Conservation (phyloP, 306 rosid genomes). For the Castanospermum australe region DNA sequence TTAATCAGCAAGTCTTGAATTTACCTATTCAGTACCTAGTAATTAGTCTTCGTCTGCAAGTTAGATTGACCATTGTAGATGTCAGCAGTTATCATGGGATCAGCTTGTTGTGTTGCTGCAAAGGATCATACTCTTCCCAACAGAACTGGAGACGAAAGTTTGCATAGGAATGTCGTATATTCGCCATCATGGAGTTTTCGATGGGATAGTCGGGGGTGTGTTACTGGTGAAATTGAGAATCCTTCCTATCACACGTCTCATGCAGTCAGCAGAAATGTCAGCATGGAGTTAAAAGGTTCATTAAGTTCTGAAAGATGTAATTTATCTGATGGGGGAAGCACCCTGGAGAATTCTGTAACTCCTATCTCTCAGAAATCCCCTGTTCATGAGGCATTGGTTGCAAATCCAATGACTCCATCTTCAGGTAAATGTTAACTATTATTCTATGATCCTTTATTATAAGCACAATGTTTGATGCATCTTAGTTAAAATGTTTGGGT, state of each 20-base stretch:
- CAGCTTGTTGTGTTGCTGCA: conserved; percentile 63
- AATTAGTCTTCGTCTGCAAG: background rate
- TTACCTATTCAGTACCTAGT: background rate
- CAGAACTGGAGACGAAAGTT: conserved; percentile 42
- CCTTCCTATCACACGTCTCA: conserved; percentile 42
- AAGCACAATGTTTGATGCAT: background rate
- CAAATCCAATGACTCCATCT: conserved; percentile 62
- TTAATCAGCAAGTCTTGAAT: background rate
- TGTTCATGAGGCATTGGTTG: conserved; percentile 45
- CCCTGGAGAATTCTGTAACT: conserved; percentile 60
- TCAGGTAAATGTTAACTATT: conserved; percentile 50
- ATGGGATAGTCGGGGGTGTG: conserved; percentile 62
- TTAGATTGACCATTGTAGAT: conserved; percentile 21
- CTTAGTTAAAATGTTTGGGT: background rate
- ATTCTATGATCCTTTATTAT: background rate
- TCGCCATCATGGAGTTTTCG: conserved; percentile 73
- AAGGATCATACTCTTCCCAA: conserved; percentile 31
- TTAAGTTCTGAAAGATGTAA: conserved; percentile 68
- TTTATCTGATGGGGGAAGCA: conserved; percentile 68
- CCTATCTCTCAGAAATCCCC: conserved; percentile 66
- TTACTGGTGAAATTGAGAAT: conserved; percentile 59
- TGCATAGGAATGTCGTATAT: conserved; percentile 45
- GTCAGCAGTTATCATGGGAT: conserved; percentile 47
- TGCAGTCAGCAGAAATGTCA: conserved; percentile 56
- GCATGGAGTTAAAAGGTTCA: conserved; percentile 75